phyloP scores from a whole-genome alignment of 192 early-diverging fungal genomes.

The Podila epicladia region DNA sequence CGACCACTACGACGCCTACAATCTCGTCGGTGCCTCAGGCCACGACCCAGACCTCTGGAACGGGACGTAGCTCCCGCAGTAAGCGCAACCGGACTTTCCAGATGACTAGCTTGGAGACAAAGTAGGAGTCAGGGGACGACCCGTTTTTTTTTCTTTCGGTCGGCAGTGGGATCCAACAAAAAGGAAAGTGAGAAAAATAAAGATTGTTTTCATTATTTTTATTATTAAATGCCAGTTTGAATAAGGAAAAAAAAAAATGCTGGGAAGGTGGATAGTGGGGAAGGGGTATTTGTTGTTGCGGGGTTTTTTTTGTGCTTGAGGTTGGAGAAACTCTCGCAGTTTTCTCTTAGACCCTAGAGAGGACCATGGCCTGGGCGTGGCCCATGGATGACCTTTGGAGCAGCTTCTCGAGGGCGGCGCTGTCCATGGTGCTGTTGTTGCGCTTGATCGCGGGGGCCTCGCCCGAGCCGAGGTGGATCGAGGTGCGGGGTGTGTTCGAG shows the following conservation, averaged over 20 bases:
- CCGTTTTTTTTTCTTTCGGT: not conserved
- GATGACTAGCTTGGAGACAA: conserved; percentile 11
- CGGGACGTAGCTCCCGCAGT: conserved; percentile 4
- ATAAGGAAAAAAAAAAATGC: not conserved
- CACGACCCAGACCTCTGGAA: not conserved
- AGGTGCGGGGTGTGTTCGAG: conserved; percentile 10
- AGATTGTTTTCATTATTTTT: not conserved
- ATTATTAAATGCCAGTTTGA: not conserved
- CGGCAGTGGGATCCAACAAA: not conserved
- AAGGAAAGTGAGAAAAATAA: not conserved
- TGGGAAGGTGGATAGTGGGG: no score
- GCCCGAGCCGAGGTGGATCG: not conserved
- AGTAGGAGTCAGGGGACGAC: not conserved
- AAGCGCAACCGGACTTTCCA: conserved; percentile 2
- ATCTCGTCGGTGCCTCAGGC: not conserved
- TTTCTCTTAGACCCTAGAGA: no score
- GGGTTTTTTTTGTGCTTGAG: no score
- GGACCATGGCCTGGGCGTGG: no score
- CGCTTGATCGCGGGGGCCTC: no score
- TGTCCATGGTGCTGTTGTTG: not conserved
- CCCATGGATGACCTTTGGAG: no score
- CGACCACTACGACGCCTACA: not conserved
- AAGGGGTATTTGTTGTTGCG: not conserved
- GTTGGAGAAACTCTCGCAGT: no score
- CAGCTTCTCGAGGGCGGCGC: no score